Percentiles rank a stretch among this genome's conserved stretches.
Conservation (phyloP, 2,329 filamentous ascomycete genomes). For the Cytospora paraplurivora region DNA sequence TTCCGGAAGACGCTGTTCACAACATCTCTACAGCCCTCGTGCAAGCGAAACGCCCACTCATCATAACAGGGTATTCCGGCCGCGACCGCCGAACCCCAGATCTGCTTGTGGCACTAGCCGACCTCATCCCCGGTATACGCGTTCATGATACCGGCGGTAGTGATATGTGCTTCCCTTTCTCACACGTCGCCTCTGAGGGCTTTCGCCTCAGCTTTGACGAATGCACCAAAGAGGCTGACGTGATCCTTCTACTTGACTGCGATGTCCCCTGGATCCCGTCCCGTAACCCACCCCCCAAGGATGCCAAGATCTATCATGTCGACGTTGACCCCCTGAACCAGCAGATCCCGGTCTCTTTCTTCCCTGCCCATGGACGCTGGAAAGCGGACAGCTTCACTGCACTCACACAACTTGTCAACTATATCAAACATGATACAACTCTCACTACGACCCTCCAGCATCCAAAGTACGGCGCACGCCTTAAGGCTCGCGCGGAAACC, state of each 20-base stretch:
- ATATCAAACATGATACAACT: slow-evolving; percentile 29
- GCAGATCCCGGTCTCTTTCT: slow-evolving; percentile 61
- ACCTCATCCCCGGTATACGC: slow-evolving; percentile 49
- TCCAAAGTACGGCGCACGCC: background rate
- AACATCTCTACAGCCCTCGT: slow-evolving; percentile 47
- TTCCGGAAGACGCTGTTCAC: slow-evolving; percentile 50
- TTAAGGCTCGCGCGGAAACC: background rate
- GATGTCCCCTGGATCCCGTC: slow-evolving; percentile 72
- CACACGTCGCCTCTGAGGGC: slow-evolving; percentile 47
- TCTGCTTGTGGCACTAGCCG: slow-evolving; percentile 48
- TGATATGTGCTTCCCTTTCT: slow-evolving; percentile 47
- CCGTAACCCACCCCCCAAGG: slow-evolving; percentile 57
- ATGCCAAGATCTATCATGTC: slow-evolving; percentile 64
- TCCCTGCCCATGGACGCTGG: slow-evolving; percentile 54
- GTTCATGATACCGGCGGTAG: slow-evolving; percentile 53
- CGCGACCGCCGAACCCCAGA: slow-evolving; percentile 45
- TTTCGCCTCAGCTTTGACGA: slow-evolving; percentile 45
- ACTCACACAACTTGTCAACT: slow-evolving; percentile 37
- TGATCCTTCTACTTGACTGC: slow-evolving; percentile 68
- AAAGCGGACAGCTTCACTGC: slow-evolving; percentile 52
- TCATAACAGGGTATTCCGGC: slow-evolving; percentile 54
- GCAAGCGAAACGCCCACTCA: slow-evolving; percentile 48
- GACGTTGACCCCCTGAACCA: slow-evolving; percentile 69
- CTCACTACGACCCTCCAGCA: slow-evolving; percentile 11
- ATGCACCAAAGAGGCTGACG: slow-evolving; percentile 61